Evolutionary conservation across 2,329 filamentous ascomycete genomes (phyloP), one percentile per base, ranked within the genome.

Genomic region (Cladophialophora exuberans): DNA sequence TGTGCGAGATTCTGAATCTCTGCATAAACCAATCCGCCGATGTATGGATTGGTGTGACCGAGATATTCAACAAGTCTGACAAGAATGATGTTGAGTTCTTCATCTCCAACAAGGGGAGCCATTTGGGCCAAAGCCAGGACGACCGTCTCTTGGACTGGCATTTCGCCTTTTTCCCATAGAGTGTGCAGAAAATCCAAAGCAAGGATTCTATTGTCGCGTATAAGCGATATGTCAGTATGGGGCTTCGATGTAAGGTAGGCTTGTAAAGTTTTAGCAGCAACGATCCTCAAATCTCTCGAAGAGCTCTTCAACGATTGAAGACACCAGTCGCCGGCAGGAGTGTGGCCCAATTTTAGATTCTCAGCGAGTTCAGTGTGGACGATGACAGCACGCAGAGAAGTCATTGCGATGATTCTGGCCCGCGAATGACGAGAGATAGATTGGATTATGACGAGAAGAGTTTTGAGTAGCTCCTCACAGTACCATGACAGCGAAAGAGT

Each of bases 41-140:
- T 78, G 26, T 96, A 82, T 33, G 83, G 82, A 69, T 95, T 96
- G 36, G 83, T 78, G 72, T 94, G 88, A 6, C 93, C 93, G 6
- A 97, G 78, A 67, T 94, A 96, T 54, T 96, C 89, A 6, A 97
- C 79, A 5, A 97, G 80, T 62, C 89, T 86, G 52, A 96, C 80
- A 25, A 99, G 76, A 18, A 94, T 87, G 48, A 97, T 82, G 64
- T 94, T 94, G 52, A 96, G 82, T 68, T 96, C 90, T 60, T 93
- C 85, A 59, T 94, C 89, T 13, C 84, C 82, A 39, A 89, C 87
- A 7, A 87, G 80, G 81, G 83, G 80, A 57, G 90, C 93, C 44
- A 96, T 79, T 66, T 90, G 87, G n/a, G 88, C 88, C 83, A 93
- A 91, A 11, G 89, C 88, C 72, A 94, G 77, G 54, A 97, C 87